These are phyloP conservation scores for Solanum gandarillasii DNA, from an alignment of 257 asterid genomes.

Conservation along the genomic window DNA sequence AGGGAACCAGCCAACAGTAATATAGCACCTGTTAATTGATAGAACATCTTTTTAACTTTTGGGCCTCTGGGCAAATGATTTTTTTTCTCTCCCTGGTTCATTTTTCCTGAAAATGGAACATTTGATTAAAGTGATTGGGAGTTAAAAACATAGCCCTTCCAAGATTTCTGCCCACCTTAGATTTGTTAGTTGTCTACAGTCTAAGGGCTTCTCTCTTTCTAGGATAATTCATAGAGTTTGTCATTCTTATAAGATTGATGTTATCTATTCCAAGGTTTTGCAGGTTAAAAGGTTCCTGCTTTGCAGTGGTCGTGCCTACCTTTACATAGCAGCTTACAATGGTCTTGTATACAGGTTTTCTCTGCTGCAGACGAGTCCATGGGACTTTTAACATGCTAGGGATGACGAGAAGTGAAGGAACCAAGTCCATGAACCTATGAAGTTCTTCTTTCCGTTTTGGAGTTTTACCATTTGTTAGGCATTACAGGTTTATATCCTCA, in stretches of 20 bases:
- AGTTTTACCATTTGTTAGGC: background rate
- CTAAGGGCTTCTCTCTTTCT: background rate
- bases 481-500: background rate
- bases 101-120: background rate
- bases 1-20: background rate
- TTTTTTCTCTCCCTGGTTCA: background rate
- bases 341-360: constrained; percentile 10
- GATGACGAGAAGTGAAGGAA: background rate
- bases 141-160: background rate
- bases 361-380: constrained; percentile 5
- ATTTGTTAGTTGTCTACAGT: background rate
- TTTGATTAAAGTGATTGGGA: background rate
- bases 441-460: background rate
- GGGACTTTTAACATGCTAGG: background rate
- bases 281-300: constrained; percentile 11
- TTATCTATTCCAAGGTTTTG: constrained; percentile 1
- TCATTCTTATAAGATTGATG: background rate
- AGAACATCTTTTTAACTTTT: background rate
- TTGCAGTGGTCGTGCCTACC: constrained; percentile 1
- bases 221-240: background rate
- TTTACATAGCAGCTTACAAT: constrained; percentile 7
- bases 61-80: background rate
- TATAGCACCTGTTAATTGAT: background rate
- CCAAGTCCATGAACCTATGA: background rate
- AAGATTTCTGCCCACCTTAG: background rate